These are phyloP conservation scores for Mycena indigotica DNA, from an alignment of 768 basidiomycete species.

Conservation along the genomic window DNA sequence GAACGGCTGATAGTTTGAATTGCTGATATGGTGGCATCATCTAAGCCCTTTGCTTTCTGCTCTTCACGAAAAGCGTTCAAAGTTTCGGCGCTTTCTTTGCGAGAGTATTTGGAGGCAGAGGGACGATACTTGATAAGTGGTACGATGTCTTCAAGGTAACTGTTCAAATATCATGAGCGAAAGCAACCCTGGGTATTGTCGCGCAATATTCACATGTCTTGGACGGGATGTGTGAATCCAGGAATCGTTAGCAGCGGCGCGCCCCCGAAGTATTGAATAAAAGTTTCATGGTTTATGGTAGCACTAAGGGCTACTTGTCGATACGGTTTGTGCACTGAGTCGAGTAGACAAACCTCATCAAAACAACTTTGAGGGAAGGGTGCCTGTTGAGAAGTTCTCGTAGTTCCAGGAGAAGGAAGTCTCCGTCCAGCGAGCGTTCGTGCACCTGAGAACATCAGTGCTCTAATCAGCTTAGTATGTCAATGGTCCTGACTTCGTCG, in stretches of 20 bases:
- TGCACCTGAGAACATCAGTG: constrained; percentile 62
- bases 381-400: constrained; percentile 71
- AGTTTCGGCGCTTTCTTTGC: constrained; percentile 48
- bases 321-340: neutral
- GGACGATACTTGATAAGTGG: constrained; percentile 59
- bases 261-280: constrained; percentile 76
- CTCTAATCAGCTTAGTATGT: neutral
- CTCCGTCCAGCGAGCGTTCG: constrained; percentile 89
- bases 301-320: constrained; percentile 50
- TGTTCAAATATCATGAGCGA: constrained; percentile 28
- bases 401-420: constrained; percentile 84
- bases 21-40: constrained; percentile 49
- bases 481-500: constrained; percentile 66
- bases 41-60: constrained; percentile 56
- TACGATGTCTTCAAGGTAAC: constrained; percentile 83
- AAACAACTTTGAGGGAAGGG: constrained; percentile 69
- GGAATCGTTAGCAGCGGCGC: constrained; percentile 86
- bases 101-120: constrained; percentile 31
- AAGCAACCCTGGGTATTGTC: neutral
- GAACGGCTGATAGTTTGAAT: constrained; percentile 63
- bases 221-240: constrained; percentile 77
- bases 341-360: constrained; percentile 59
- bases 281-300: constrained; percentile 90
- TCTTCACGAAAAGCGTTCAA: constrained; percentile 49
- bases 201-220: constrained; percentile 58